These are phyloP conservation scores for Gymnopus androsaceus DNA, from an alignment of 1,284 basidiomycete species.

Conservation along the genomic window DNA sequence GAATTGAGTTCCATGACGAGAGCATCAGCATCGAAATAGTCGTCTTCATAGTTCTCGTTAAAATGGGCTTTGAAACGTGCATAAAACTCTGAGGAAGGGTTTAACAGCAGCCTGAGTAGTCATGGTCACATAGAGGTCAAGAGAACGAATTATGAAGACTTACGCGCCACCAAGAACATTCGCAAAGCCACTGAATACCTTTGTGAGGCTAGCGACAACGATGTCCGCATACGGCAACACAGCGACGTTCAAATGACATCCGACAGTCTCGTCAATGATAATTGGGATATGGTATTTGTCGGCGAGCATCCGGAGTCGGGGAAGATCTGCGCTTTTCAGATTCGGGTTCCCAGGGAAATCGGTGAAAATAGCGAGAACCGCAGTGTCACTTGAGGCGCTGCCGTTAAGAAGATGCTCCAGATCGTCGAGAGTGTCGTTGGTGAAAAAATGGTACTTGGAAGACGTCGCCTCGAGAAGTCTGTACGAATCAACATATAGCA, in stretches of 20 bases:
- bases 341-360: slow-evolving; percentile 11
- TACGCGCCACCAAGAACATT: slow-evolving; percentile 73
- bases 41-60: slow-evolving; percentile 53
- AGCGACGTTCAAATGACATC: slow-evolving; percentile 69
- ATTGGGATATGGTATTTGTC: slow-evolving; percentile 60
- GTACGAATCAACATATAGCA: slow-evolving; percentile 11
- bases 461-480: slow-evolving; percentile 1
- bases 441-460: slow-evolving; percentile 1
- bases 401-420: background rate
- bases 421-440: slow-evolving; percentile 8
- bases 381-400: background rate
- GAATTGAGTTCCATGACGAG: slow-evolving; percentile 72
- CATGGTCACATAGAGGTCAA: background rate
- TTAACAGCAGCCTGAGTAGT: slow-evolving; percentile 50
- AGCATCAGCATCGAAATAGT: slow-evolving; percentile 62
- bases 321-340: slow-evolving; percentile 7
- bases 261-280: slow-evolving; percentile 69
- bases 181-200: slow-evolving; percentile 66
- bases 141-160: slow-evolving; percentile 16
- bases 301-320: slow-evolving; percentile 43
- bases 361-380: slow-evolving; percentile 5
- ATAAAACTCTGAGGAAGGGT: slow-evolving; percentile 50
- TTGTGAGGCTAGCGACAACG: slow-evolving; percentile 64
- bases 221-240: slow-evolving; percentile 64
- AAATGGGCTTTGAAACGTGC: slow-evolving; percentile 41